Conservation (phyloP, 1,284 basidiomycete species). For the Boletellus deceptivus region DNA sequence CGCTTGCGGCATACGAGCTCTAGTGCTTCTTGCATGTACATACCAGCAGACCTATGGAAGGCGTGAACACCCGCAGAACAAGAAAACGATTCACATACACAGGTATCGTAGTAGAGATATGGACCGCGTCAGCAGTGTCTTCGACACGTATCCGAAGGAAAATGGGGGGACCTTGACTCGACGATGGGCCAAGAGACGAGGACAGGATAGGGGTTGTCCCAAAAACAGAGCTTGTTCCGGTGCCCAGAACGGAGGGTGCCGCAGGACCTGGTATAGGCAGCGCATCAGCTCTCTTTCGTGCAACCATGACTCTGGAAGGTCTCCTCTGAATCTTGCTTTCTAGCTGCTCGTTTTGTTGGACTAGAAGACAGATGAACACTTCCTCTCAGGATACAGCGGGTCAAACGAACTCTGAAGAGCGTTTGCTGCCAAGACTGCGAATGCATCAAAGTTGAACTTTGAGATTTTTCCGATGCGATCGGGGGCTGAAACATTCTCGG, state of each 20-base stretch:
- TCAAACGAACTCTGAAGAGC: conserved; percentile 66
- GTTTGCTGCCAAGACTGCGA: conserved; percentile 80
- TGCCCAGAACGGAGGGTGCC: conserved; percentile 20
- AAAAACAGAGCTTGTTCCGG: conserved; percentile 33
- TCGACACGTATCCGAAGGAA: conserved; percentile 79
- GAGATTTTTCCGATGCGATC: conserved; percentile 83
- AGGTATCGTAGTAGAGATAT: conserved; percentile 83
- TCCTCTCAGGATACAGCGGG: background rate
- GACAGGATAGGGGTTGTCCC: conserved; percentile 52
- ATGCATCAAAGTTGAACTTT: conserved; percentile 90
- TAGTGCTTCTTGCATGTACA: conserved; percentile 96
- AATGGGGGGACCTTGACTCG: conserved; percentile 73
- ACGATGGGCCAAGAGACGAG: conserved; percentile 62
- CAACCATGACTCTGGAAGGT: conserved; percentile 64
- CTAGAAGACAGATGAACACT: conserved; percentile 38
- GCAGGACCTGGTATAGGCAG: conserved; percentile 24
- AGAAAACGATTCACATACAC: conserved; percentile 56
- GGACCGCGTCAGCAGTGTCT: conserved; percentile 75
- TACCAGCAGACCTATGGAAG: conserved; percentile 73
- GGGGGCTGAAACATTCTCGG: conserved; percentile 59
- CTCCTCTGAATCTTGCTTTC: conserved; percentile 77
- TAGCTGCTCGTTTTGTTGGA: conserved; percentile 78
- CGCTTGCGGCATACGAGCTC: conserved; percentile 81
- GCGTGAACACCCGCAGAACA: conserved; percentile 1
- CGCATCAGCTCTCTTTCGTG: conserved; percentile 54